A percentile compares a stretch with the other conserved stretches of the same genome.
These are phyloP conservation scores for Raddia distichophylla DNA, from an alignment of 176 grass and related monocot genomes.

Conservation along the genomic window DNA sequence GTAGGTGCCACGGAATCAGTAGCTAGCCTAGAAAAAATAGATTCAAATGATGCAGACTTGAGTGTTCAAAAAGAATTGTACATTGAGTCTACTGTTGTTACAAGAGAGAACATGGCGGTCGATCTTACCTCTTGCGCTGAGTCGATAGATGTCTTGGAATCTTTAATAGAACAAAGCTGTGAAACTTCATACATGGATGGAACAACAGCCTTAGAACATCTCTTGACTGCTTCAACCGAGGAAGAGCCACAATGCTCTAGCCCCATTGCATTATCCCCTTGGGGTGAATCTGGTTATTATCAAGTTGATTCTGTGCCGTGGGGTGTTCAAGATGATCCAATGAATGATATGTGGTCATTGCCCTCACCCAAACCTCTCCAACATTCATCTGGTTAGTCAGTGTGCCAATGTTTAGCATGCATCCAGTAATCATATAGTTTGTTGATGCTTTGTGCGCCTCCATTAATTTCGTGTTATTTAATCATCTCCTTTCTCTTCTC, in stretches of 20 bases:
- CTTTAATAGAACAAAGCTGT: slow-evolving; percentile 50
- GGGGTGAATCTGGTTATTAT: slow-evolving; percentile 57
- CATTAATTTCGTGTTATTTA: slow-evolving; percentile 18
- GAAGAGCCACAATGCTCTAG: slow-evolving; percentile 59
- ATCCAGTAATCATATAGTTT: slow-evolving; percentile 3
- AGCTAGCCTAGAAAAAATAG: slow-evolving; percentile 15
- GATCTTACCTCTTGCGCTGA: slow-evolving; percentile 37
- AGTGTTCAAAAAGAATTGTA: slow-evolving; percentile 37
- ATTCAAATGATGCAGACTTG: slow-evolving; percentile 36
- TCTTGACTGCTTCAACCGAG: slow-evolving; percentile 28
- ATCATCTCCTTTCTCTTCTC: slow-evolving; percentile 33
- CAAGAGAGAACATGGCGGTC: slow-evolving; percentile 29
- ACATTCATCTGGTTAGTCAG: slow-evolving; percentile 51
- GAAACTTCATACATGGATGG: slow-evolving; percentile 42
- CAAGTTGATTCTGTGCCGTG: slow-evolving; percentile 55
- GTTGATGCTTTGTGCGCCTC: not conserved
- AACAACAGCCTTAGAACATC: slow-evolving; percentile 35
- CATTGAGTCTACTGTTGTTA: slow-evolving; percentile 35
- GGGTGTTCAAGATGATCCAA: slow-evolving; percentile 50
- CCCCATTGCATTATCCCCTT: slow-evolving; percentile 52
- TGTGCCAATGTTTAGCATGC: slow-evolving; percentile 25
- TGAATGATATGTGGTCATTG: slow-evolving; percentile 56
- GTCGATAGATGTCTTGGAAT: slow-evolving; percentile 42
- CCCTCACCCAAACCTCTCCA: slow-evolving; percentile 47
- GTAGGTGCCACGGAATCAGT: slow-evolving; percentile 21